Base-by-base conservation (phyloP, 2,329 filamentous ascomycete genomes). In the Trichoderma atrobrunneum region DNA sequence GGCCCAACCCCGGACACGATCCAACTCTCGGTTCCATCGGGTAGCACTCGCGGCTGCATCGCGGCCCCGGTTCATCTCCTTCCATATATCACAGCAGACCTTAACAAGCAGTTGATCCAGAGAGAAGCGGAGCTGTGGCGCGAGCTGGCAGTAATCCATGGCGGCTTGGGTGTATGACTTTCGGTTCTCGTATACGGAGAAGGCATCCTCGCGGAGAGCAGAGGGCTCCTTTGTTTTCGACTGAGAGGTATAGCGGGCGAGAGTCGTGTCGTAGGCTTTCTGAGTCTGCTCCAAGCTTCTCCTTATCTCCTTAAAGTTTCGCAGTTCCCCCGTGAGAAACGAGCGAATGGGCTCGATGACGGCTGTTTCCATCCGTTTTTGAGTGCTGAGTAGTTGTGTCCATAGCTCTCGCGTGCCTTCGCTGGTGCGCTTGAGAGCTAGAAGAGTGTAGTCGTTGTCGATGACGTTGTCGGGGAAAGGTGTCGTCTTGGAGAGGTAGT, bases 141-240 rank as follows among this genome's bases (percentile, higher is more conserved):
- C 93, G 76, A 94, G 88, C 75, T 96, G 90, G 77, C 93, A 97
- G 80, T 95, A 98, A 81, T 99, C 96, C 89, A 99, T 91, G 16
- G 93, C 95, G 1, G 95, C 92, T 79, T 94, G 95, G 57, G 98
- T 86, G 80, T 99, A 99, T 36, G 91, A 89, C 78, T 96, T 97
- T 72, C 95, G 90, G 28, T 93, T 93, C 84, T 98, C 96, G 79
- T 97, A 96, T 48, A 98, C 89, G 79, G 96, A 91, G 78, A 99
- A 99, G 0, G 96, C 96, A 82, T 99, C 96, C 81, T 99, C 96
- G 73, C 96, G 89, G 71, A 99, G 85, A 1, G 94, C 89, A 0
- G 94, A 98, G 0, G 95, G 89, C 81, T 99, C 96, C 82, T 98
- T 99, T 7, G 93, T 91, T 85, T 98, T 98, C 75, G 91, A 92